Evolutionary conservation across 768 basidiomycete genomes (phyloP), one percentile per base, ranked within the genome.

Genomic region (Suillus americanus): DNA sequence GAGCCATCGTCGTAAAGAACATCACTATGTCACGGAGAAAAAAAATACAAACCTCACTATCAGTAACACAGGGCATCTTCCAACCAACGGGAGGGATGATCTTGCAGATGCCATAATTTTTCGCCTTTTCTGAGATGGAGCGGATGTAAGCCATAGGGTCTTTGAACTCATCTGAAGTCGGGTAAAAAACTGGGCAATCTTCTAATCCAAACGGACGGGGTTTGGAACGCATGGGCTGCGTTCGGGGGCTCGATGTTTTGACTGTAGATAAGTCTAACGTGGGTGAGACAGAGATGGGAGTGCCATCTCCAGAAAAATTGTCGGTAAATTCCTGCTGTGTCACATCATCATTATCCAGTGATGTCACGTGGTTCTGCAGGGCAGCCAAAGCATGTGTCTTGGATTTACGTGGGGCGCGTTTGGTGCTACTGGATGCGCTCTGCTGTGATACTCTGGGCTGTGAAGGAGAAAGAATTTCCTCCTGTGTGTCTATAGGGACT

Each of bases 1-100:
- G 70, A 70, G 75, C 63, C 65, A 53, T 53, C 60, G 35, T 64
- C 43, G 66, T 62, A 66, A 65, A 71, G 65, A 72, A 75, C 72
- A 71, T 69, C 65, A 61, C 69, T 61, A 68, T 57, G 60, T 43
- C 41, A 69, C 60, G 57, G 20, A 23, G 43, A 53, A 35, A 62
- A 28, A 60, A 55, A 62, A 64, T 51, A 81, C 88, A 66, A 69
- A 95, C 96, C 86, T 95, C 93, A 20, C 94, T 94, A 74, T 98
- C 90, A 53, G 96, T 92, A 13, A 94, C 89, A 74, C 97, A 99
- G 9, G 97, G 94, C 89, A 97, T 97, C 70, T 90, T 86, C 97
- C 97, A 99, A 25, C 86, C 91, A 63, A 84, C 82, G 2, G 97
- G 97, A 66, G 97, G 97, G 30, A 98, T 86, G 63, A 99, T 88